Evolutionary conservation across 345 rosid genomes (phyloP).

Genomic region (Gossypium herbaceum): DNA sequence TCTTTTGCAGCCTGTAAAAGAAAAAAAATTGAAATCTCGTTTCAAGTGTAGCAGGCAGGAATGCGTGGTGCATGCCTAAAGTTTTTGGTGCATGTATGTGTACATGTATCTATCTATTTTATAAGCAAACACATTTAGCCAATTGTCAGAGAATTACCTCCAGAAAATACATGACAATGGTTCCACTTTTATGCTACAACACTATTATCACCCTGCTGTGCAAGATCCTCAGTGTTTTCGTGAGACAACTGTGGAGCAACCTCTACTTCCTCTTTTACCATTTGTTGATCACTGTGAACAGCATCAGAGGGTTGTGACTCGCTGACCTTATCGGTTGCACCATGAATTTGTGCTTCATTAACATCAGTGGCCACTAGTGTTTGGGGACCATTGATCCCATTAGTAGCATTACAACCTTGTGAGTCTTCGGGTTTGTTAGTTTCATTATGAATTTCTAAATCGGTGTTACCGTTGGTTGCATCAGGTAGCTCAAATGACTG

Average conservation of each 20-base stretch:
- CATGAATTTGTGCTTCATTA: conserved; percentile 18
- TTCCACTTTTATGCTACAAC: conserved; percentile 18
- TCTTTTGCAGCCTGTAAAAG: conserved; percentile 23
- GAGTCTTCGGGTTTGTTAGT: conserved; percentile 16
- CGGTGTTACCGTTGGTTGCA: conserved; percentile 32
- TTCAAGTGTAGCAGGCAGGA: not conserved
- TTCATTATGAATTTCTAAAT: conserved; percentile 27
- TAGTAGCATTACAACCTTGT: conserved; percentile 13
- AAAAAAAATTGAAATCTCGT: not conserved
- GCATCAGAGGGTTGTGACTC: conserved; percentile 27
- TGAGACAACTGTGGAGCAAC: conserved; percentile 21
- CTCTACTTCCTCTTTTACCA: conserved; percentile 18
- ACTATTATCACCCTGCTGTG: conserved; percentile 20
- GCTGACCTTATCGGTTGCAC: conserved; percentile 8
- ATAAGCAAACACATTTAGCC: conserved; percentile 1
- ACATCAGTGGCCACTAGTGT: conserved; percentile 11
- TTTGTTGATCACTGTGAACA: conserved; percentile 20
- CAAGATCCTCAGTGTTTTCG: conserved; percentile 21
- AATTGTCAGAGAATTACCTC: conserved; percentile 23
- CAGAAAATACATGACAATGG: conserved; percentile 3
- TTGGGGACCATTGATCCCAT: conserved; percentile 20
- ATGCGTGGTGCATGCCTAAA: not conserved
- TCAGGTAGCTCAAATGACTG: conserved; percentile 31
- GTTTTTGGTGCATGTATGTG: not conserved
- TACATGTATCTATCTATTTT: not conserved